Evolutionary conservation across 2,329 filamentous ascomycete species (phyloP).

Genomic region (Aspergillus spinulosporus): DNA sequence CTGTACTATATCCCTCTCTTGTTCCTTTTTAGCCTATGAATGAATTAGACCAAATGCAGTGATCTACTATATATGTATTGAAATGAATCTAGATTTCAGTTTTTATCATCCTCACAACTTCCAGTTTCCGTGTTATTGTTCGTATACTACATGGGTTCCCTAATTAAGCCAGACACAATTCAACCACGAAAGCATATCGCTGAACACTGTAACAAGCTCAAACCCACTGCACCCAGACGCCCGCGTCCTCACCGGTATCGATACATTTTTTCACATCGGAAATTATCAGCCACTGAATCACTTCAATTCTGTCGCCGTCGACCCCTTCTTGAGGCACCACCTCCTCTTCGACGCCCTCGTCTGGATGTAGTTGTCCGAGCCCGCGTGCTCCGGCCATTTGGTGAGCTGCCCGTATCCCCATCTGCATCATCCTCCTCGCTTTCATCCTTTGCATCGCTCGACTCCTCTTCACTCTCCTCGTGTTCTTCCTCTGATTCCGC

Average conservation of each 20-base stretch:
- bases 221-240: conserved; percentile 15
- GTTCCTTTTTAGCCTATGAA: conserved; percentile 37
- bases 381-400: conserved; percentile 36
- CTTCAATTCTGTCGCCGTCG: conserved; percentile 33
- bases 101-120: not conserved
- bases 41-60: conserved; percentile 40
- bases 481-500: conserved; percentile 43
- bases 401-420: conserved; percentile 38
- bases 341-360: conserved; percentile 39
- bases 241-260: conserved; percentile 31
- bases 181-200: not conserved
- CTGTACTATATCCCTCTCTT: conserved; percentile 41
- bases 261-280: conserved; percentile 7
- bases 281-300: conserved; percentile 5
- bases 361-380: conserved; percentile 38
- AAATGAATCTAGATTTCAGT: conserved; percentile 33
- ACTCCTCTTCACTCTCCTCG: conserved; percentile 43
- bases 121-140: not conserved
- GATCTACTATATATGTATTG: conserved; percentile 39
- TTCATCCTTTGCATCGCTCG: conserved; percentile 38
- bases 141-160: too few species aligned
- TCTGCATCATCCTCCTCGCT: conserved; percentile 43
- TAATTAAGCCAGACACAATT: too few species aligned
- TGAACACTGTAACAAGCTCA: conserved; percentile 1
- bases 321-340: conserved; percentile 37